A percentile compares a stretch with the other conserved stretches of the same genome.
phyloP scores from a whole-genome alignment of 2,329 filamentous ascomycete species.

The Paradendryphiella salina region DNA sequence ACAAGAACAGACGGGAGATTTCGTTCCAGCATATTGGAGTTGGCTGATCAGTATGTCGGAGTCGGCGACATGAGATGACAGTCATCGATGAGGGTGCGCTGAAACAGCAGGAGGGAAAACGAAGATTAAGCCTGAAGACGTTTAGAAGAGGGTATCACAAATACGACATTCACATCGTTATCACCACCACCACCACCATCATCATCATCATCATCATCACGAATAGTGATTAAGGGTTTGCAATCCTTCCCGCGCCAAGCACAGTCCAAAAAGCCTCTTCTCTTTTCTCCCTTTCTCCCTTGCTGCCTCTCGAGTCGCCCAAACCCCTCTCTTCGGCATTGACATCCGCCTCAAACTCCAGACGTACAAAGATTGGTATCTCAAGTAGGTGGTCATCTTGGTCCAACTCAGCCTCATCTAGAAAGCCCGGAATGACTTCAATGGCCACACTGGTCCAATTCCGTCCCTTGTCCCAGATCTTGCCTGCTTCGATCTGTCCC shows the following conservation, averaged over 20 bases:
- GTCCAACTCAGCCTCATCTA: constrained; percentile 32
- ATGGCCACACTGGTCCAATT: constrained; percentile 96
- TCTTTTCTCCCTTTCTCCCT: constrained; percentile 71
- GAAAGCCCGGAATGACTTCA: constrained; percentile 72
- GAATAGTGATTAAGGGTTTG: constrained; percentile 31
- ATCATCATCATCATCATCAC: constrained; percentile 19
- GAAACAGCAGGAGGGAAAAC: too few relatives aligned
- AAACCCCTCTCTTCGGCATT: constrained; percentile 56
- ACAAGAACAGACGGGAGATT: too few relatives aligned
- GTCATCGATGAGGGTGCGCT: too few relatives aligned
- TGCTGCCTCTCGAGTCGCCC: constrained; percentile 50
- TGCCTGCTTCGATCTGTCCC: constrained; percentile 73
- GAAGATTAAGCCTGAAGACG: not conserved
- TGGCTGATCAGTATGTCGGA: too few relatives aligned
- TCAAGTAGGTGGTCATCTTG: constrained; percentile 72
- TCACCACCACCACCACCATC: constrained; percentile 22
- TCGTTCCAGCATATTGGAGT: not conserved
- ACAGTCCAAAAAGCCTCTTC: constrained; percentile 97
- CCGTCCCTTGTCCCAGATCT: constrained; percentile 91
- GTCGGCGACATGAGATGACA: too few relatives aligned
- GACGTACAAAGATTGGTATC: constrained; percentile 89
- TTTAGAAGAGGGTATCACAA: constrained; percentile 6
- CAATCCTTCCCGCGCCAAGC: constrained; percentile 81
- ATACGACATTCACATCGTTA: constrained; percentile 40
- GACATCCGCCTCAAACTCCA: constrained; percentile 83